phyloP scores from a whole-genome alignment of 768 basidiomycete genomes.

The Naematelia aurantialba region DNA sequence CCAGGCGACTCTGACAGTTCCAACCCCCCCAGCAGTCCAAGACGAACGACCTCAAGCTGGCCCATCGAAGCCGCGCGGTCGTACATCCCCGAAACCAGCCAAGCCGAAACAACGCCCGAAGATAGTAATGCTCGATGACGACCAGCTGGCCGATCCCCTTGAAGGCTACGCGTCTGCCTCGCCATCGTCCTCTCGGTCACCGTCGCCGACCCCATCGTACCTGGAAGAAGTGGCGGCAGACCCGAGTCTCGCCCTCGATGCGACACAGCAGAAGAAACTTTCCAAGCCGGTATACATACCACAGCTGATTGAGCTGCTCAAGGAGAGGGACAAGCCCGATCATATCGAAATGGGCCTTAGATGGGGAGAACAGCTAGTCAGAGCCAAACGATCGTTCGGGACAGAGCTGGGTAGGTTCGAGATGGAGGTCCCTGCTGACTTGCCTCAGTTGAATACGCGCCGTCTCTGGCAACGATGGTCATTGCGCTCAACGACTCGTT shows the following conservation, averaged over 20 bases:
- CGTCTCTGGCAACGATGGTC: slow-evolving; percentile 70
- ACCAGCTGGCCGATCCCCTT: slow-evolving; percentile 79
- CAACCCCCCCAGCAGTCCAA: neutral
- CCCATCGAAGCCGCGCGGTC: slow-evolving; percentile 1
- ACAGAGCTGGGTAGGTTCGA: slow-evolving; percentile 73
- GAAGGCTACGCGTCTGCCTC: slow-evolving; percentile 69
- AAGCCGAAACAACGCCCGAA: slow-evolving; percentile 19
- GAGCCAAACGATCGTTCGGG: slow-evolving; percentile 78
- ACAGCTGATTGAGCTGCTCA: slow-evolving; percentile 75
- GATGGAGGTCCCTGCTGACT: slow-evolving; percentile 5
- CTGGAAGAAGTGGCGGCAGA: slow-evolving; percentile 80
- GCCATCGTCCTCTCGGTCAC: slow-evolving; percentile 62
- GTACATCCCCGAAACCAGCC: neutral
- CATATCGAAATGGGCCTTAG: slow-evolving; percentile 74
- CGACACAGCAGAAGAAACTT: slow-evolving; percentile 59
- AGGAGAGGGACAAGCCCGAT: slow-evolving; percentile 63
- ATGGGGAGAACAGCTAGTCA: slow-evolving; percentile 74
- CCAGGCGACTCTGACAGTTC: neutral
- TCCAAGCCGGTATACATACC: slow-evolving; percentile 82
- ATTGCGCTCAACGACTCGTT: slow-evolving; percentile 76
- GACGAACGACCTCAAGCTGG: neutral
- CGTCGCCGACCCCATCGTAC: slow-evolving; percentile 76
- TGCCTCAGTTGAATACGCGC: slow-evolving; percentile 77
- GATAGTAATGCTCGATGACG: slow-evolving; percentile 52
- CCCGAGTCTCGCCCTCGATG: slow-evolving; percentile 69